A percentile compares a stretch with the other conserved stretches of the same genome.
Evolutionary conservation across 257 asterid genomes (phyloP).

Genomic region (Scutellaria minor): DNA sequence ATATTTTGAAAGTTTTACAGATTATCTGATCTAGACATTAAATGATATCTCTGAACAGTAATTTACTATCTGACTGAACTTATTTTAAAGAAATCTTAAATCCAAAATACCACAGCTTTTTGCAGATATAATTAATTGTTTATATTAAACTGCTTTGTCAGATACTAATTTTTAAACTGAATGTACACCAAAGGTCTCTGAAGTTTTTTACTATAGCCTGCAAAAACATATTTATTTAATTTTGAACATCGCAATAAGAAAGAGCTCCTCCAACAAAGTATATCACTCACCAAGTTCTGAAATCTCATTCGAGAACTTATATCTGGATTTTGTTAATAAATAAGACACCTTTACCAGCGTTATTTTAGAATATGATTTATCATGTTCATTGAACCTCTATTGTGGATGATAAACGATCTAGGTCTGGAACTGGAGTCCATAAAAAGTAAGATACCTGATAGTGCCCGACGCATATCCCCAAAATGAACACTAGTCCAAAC

Average conservation of each 20-base stretch:
- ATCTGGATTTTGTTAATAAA: conserved; percentile 8
- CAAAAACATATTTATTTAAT: not conserved
- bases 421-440: conserved; percentile 15
- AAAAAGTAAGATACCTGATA: conserved; percentile 55
- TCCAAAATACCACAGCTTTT: not conserved
- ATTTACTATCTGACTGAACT: not conserved
- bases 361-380: conserved; percentile 16
- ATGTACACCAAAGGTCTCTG: not conserved
- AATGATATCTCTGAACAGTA: not conserved
- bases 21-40: not conserved
- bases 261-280: conserved; percentile 7
- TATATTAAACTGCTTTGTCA: not conserved
- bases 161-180: not conserved
- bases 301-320: conserved; percentile 11
- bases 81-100: not conserved
- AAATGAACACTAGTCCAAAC: conserved; percentile 86
- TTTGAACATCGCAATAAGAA: not conserved
- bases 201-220: conserved; percentile 5
- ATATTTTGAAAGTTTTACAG: not conserved
- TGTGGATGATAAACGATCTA: conserved; percentile 21
- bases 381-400: conserved; percentile 17
- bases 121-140: not conserved
- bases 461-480: conserved; percentile 92
- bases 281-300: conserved; percentile 5
- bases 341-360: not conserved